phyloP scores from a whole-genome alignment of 148 eudicot genomes.

The Cornus controversa region DNA sequence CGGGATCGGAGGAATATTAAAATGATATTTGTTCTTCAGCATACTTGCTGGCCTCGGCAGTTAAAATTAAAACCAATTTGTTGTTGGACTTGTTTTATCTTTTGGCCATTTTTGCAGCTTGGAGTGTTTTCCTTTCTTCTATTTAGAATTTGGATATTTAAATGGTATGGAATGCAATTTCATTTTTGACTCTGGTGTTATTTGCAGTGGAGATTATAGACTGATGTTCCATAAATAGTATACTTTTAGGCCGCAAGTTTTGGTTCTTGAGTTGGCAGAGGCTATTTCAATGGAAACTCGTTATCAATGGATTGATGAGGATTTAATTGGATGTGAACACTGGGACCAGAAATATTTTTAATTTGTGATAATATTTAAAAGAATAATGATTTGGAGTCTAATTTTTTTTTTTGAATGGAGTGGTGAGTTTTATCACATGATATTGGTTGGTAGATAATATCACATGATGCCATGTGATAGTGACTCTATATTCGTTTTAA shows the following conservation, averaged over 20 bases:
- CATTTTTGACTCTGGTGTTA: not conserved
- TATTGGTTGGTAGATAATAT: no score
- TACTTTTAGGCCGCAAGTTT: not conserved
- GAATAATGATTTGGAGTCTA: no score
- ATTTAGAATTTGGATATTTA: not conserved
- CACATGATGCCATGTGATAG: no score
- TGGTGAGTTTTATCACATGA: no score
- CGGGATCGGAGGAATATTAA: not conserved
- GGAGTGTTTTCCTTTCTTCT: not conserved
- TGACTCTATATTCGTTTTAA: no score
- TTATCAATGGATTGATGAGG: no score
- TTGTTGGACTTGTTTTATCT: constrained; percentile 1
- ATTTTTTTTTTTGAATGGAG: no score
- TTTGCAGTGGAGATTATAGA: not conserved
- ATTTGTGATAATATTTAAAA: no score
- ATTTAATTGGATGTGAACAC: no score
- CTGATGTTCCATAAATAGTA: not conserved
- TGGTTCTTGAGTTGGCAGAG: no score
- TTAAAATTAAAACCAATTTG: constrained; percentile 4
- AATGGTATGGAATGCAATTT: not conserved
- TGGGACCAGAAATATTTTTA: no score
- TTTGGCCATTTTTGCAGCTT: not conserved
- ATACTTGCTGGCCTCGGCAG: not conserved
- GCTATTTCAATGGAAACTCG: no score
- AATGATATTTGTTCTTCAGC: constrained; percentile 7